Evolutionary conservation across 768 basidiomycete species (phyloP).

Genomic region (Pleurotus platypus): DNA sequence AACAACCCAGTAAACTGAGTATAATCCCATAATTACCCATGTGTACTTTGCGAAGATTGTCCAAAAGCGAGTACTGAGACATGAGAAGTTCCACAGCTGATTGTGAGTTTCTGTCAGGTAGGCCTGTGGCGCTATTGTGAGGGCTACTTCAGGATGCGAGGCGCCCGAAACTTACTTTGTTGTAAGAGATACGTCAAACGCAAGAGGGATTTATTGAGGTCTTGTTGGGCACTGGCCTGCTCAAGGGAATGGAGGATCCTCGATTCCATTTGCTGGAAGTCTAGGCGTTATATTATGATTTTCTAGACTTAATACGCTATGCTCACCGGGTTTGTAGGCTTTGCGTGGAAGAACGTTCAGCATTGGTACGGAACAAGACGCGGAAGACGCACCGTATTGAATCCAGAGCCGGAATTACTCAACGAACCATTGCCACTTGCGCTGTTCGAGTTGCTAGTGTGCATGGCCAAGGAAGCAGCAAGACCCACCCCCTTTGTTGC

Average conservation of each 20-base stretch:
- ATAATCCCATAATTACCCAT: slow-evolving; percentile 91
- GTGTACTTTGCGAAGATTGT: slow-evolving; percentile 85
- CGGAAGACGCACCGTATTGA: slow-evolving; percentile 41
- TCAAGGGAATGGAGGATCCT: slow-evolving; percentile 64
- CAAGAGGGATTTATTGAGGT: slow-evolving; percentile 69
- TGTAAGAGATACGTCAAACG: slow-evolving; percentile 82
- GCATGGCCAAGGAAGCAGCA: neutral
- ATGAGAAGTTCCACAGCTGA: slow-evolving; percentile 85
- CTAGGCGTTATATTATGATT: neutral
- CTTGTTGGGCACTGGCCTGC: slow-evolving; percentile 77
- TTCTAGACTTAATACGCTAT: neutral
- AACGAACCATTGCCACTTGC: neutral
- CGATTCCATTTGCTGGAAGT: slow-evolving; percentile 46
- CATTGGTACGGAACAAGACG: too few relatives aligned
- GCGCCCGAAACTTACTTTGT: slow-evolving; percentile 44
- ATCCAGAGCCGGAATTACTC: slow-evolving; percentile 29
- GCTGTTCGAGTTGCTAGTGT: slow-evolving; percentile 13
- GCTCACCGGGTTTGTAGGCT: slow-evolving; percentile 22
- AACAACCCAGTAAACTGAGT: slow-evolving; percentile 86
- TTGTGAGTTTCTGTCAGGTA: slow-evolving; percentile 63
- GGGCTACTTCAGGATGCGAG: neutral
- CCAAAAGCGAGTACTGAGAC: slow-evolving; percentile 73
- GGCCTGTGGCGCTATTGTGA: slow-evolving; percentile 36
- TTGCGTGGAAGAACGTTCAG: neutral
- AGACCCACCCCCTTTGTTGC: slow-evolving; percentile 29